These are phyloP conservation scores for Yarrowia galli DNA, from an alignment of 1,139 yeast genomes.

Conservation along the genomic window DNA sequence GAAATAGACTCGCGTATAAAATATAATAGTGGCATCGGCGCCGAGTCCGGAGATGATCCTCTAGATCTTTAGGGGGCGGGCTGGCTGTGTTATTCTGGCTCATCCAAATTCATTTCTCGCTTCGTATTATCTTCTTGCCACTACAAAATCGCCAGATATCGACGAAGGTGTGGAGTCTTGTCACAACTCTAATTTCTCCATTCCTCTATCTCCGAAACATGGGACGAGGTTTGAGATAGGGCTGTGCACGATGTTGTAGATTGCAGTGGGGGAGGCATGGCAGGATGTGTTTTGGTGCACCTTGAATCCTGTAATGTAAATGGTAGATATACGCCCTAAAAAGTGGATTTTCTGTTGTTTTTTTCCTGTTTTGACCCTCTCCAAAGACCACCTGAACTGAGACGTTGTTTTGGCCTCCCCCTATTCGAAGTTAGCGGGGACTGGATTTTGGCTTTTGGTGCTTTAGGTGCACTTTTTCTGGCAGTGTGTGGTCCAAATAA, in stretches of 20 bases:
- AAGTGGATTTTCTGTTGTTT: too few species aligned
- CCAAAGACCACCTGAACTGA: too few species aligned
- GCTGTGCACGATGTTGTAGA: too few species aligned
- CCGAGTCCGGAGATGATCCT: background rate
- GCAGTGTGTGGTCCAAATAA: constrained; percentile 10
- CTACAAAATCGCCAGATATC: background rate
- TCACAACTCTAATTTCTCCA: background rate
- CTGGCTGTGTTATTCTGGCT: background rate
- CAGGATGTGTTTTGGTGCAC: too few species aligned
- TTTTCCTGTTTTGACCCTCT: too few species aligned
- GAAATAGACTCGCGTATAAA: constrained; percentile 14
- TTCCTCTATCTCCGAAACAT: constrained; percentile 32
- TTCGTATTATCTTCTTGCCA: background rate
- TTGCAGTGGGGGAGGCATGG: too few species aligned
- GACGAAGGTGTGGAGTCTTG: background rate
- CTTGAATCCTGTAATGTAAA: too few species aligned
- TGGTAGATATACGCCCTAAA: too few species aligned
- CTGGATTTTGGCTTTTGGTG: constrained; percentile 4
- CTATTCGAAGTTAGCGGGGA: constrained; percentile 12
- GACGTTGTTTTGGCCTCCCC: too few species aligned
- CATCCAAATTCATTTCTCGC: background rate
- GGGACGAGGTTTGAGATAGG: constrained; percentile 15
- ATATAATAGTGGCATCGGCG: background rate
- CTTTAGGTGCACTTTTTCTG: constrained; percentile 5
- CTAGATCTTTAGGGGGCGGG: background rate